Base-by-base conservation (phyloP, 495 filamentous ascomycete species). In the Emericellopsis terricola region DNA sequence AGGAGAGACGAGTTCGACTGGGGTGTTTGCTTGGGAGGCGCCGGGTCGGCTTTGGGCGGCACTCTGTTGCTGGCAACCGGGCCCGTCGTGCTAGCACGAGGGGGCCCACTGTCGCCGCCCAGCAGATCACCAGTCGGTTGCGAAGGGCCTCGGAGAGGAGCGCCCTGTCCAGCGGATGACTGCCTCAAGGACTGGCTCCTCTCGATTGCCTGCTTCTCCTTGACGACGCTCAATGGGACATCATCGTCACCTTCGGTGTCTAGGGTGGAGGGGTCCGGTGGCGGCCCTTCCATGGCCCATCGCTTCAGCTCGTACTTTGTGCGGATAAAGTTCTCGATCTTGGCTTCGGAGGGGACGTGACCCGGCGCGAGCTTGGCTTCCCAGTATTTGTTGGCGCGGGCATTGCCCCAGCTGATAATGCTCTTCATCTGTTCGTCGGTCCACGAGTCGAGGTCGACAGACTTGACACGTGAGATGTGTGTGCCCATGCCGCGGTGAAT, bases 401-500 rank as follows among this genome's bases (percentile, higher is more conserved):
- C 65, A 60, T 97, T 97, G 31, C 89, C 89, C 91, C 89, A 97
- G 57, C 65, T 78, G 36, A 96, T 42, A 34, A 97, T 75, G 49
- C 79, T 93, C 47, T 86, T 76, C 38, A 94, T 56, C 62, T 96
- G 91, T 55, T 96, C 91, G 56, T 97, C 89, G 37, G 87, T 96
- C 89, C 89, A 97, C 6, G 84, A 71, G 57, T 97, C 89, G 21
- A 97, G 68, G 53, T 97, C 91, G 40, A 97, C 89, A 3, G 85
- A 94, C 53, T 96, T 96, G 48, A 97, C 91, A 52, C 82, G 70
- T 52, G 83, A 93, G 50, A 97, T 94, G 60, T 97, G 89, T 29
- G 89, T 96, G 47, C 89, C 89, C 84, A 97, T 94, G 29, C 86
- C 84, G 45, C 89, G 78, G 57, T 97, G 89, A 47, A 97, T 94